Evolutionary conservation across 1,284 basidiomycete genomes (phyloP).

Genomic region (Taiwanofungus camphoratus): DNA sequence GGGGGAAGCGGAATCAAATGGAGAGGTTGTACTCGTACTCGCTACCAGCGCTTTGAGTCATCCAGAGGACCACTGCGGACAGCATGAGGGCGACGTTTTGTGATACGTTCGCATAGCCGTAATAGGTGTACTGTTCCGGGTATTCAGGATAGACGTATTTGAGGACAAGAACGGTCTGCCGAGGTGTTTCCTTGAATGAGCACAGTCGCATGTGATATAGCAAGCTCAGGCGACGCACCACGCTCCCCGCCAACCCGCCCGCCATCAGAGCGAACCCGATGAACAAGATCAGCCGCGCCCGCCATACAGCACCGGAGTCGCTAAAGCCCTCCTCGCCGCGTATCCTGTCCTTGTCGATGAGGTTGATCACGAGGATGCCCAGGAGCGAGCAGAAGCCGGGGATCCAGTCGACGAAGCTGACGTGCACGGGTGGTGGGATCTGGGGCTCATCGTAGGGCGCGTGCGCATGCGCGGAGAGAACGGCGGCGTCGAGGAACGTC

Average conservation of each 20-base stretch:
- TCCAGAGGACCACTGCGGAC: conserved; percentile 82
- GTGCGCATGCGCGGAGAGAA: conserved; percentile 80
- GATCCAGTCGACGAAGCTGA: conserved; percentile 92
- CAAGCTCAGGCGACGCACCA: conserved; percentile 57
- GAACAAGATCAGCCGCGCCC: conserved; percentile 86
- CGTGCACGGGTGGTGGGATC: conserved; percentile 76
- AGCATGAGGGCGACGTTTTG: conserved; percentile 93
- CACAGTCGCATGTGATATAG: too few species aligned
- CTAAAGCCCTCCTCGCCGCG: conserved; percentile 77
- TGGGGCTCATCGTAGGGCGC: conserved; percentile 65
- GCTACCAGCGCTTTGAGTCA: conserved; percentile 72
- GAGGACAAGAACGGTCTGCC: conserved; percentile 82
- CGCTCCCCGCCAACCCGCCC: conserved; percentile 89
- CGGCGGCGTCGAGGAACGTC: conserved; percentile 93
- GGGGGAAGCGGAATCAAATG: conserved; percentile 35
- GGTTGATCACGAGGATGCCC: conserved; percentile 89
- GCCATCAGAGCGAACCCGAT: conserved; percentile 97
- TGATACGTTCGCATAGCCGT: conserved; percentile 91
- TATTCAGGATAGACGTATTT: conserved; percentile 85
- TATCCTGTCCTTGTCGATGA: conserved; percentile 93
- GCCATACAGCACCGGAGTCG: conserved; percentile 82
- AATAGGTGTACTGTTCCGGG: conserved; percentile 78
- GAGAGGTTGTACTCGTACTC: conserved; percentile 90
- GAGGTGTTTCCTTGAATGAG: not conserved
- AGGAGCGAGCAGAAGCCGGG: conserved; percentile 92